A percentile compares a stretch with the other conserved stretches of the same genome.
Evolutionary conservation across 257 asterid genomes (phyloP).

Genomic region (Solanum rostratum): DNA sequence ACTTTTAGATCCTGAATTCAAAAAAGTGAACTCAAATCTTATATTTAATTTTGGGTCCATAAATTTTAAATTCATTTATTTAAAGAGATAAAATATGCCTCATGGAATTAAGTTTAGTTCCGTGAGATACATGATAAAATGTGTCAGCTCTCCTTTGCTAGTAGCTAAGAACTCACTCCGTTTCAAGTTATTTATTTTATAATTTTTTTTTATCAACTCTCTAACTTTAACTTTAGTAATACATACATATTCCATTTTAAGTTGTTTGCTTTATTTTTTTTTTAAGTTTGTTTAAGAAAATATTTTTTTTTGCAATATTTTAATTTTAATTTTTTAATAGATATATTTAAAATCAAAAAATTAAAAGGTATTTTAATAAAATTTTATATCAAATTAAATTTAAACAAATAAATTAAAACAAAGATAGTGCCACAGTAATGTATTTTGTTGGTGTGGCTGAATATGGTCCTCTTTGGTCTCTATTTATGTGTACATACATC

Average conservation of each 20-base stretch:
- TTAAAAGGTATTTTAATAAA: too few relatives aligned
- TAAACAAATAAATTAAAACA: background rate
- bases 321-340: too few relatives aligned
- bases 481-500: background rate
- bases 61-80: too few relatives aligned
- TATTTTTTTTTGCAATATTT: too few relatives aligned
- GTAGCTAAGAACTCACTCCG: background rate
- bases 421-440: background rate
- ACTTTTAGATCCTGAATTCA: background rate
- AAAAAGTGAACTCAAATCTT: background rate
- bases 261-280: too few relatives aligned
- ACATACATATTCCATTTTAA: background rate
- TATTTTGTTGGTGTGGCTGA: background rate
- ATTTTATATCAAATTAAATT: background rate
- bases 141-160: background rate
- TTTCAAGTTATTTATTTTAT: too few relatives aligned
- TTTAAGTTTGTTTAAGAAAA: too few relatives aligned
- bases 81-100: background rate
- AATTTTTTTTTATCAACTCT: too few relatives aligned
- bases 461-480: background rate
- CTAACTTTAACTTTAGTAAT: background rate
- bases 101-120: background rate
- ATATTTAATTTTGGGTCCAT: too few relatives aligned
- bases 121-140: background rate
- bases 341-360: too few relatives aligned